Percentiles rank a stretch among this genome's conserved stretches.
phyloP scores from a whole-genome alignment of 768 basidiomycete genomes.

The Cubamyces lactineus region DNA sequence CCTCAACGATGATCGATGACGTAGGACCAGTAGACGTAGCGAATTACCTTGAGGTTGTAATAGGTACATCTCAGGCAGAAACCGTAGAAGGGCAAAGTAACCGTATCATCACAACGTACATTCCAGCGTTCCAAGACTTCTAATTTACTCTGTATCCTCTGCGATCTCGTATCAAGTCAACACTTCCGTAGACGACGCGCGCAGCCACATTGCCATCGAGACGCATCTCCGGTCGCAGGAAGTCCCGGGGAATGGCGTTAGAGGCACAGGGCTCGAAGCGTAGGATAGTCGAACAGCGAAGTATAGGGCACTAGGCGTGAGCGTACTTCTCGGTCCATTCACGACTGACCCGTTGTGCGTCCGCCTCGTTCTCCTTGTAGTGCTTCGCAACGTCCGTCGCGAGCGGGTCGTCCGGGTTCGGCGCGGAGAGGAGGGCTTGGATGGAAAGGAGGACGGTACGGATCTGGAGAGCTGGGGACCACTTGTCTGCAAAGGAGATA shows the following conservation, averaged over 20 bases:
- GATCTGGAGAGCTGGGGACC: conserved; percentile 99
- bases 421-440: conserved; percentile 94
- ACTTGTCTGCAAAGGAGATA: conserved; percentile 73
- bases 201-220: background rate
- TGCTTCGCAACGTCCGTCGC: conserved; percentile 97
- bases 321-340: conserved; percentile 97
- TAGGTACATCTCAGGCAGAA: background rate
- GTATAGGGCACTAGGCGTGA: conserved; percentile 26
- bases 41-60: no score
- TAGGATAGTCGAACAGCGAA: no score
- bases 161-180: background rate
- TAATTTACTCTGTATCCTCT: conserved; percentile 2
- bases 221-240: background rate
- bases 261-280: no score
- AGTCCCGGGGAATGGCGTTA: no score
- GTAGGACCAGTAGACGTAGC: no score
- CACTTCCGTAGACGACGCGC: background rate
- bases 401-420: conserved; percentile 95
- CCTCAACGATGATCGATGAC: no score
- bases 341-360: conserved; percentile 87
- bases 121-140: conserved; percentile 9
- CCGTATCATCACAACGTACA: conserved; percentile 15
- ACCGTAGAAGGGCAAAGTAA: background rate
- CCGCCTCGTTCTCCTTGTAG: conserved; percentile 97
- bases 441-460: conserved; percentile 95